Conservation (phyloP, 768 basidiomycete species). For the Paxillus rubicundulus region DNA sequence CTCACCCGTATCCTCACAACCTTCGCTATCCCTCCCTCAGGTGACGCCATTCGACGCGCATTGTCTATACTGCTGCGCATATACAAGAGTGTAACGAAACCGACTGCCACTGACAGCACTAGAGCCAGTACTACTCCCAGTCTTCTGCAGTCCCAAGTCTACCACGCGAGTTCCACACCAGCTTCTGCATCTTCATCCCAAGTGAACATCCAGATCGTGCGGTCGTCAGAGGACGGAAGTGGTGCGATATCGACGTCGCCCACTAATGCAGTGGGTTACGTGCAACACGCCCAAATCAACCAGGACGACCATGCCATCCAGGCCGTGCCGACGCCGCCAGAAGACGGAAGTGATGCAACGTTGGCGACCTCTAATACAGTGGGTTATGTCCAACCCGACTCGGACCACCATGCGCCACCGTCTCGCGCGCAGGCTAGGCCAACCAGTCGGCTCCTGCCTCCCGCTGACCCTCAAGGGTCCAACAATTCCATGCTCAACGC, state of each 20-base stretch:
- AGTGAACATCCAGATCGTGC: not conserved
- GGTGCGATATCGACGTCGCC: not conserved
- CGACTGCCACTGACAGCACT: not conserved
- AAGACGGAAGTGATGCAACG: not conserved
- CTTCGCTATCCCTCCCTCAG: not conserved
- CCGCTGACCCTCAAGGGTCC: not conserved
- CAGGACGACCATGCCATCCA: not conserved
- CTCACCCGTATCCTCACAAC: not conserved
- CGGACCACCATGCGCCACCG: not conserved
- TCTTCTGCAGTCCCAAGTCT: not conserved
- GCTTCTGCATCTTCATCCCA: not conserved
- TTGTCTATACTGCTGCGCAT: not conserved
- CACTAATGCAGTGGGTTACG: not conserved
- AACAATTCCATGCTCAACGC: not conserved
- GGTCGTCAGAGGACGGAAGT: not conserved
- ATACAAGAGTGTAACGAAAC: not conserved
- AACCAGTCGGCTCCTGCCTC: not conserved
- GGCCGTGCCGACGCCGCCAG: not conserved
- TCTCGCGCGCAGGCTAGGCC: not conserved
- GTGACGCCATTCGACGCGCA: not conserved
- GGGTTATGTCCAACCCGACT: not conserved
- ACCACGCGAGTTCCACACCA: not conserved
- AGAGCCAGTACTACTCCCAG: not conserved
- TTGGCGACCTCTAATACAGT: not conserved
- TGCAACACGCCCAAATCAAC: not conserved